Percentiles rank a stretch among this genome's conserved stretches.
Evolutionary conservation across 2,329 filamentous ascomycete species (phyloP).

Genomic region (Botrytis squamosa): DNA sequence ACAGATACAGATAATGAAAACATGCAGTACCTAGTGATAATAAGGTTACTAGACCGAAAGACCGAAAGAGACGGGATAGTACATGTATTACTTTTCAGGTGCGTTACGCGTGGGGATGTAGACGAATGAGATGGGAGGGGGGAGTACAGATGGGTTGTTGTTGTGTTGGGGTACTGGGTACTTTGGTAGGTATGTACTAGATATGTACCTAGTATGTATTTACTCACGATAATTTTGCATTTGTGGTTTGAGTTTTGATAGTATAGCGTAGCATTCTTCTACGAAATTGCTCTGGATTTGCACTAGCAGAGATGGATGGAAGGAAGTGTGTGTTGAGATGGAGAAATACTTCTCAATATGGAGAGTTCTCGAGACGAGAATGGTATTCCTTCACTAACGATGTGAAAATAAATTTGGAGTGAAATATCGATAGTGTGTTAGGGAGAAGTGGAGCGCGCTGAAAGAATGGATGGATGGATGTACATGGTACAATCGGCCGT

Average conservation of each 20-base stretch:
- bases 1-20: not conserved
- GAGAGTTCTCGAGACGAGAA: not conserved
- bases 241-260: not conserved
- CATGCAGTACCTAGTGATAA: too few relatives aligned
- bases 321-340: not conserved
- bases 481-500: slow-evolving; percentile 7
- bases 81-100: not conserved
- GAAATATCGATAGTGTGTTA: not conserved
- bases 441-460: not conserved
- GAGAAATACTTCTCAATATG: not conserved
- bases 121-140: not conserved
- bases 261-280: fast-evolving
- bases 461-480: not conserved
- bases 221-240: not conserved
- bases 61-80: not conserved
- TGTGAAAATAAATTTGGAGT: not conserved
- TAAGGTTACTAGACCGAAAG: not conserved
- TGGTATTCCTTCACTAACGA: not conserved
- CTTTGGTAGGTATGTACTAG: too few relatives aligned
- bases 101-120: not conserved
- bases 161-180: not conserved
- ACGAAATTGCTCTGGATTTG: not conserved
- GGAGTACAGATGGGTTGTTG: not conserved
- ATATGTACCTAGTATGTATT: not conserved
- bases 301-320: not conserved